Evolutionary conservation across 192 early-diverging fungal genomes (phyloP).

Genomic region (Coemansia sp.): DNA sequence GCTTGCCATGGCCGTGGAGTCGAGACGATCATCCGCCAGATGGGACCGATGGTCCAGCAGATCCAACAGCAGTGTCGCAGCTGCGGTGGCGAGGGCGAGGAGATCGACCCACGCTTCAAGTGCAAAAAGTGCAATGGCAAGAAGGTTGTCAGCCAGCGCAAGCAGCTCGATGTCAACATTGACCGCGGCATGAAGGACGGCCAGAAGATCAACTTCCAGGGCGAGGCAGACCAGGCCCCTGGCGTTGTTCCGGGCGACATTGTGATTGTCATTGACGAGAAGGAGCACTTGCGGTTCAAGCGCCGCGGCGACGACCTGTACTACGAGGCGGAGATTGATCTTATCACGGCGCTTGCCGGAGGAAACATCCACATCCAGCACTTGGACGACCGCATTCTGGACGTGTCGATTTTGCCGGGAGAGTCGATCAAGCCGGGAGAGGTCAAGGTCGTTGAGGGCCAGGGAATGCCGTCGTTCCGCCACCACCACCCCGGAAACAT

Average conservation of each 20-base stretch:
- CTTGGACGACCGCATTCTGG: constrained; percentile 85
- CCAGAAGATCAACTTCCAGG: constrained; percentile 91
- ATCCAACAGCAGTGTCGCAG: constrained; percentile 94
- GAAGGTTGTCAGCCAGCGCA: constrained; percentile 84
- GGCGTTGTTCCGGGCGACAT: constrained; percentile 96
- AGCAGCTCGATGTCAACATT: constrained; percentile 97
- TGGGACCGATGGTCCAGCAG: constrained; percentile 99
- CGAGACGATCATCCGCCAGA: constrained; percentile 84
- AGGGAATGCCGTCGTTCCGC: constrained; percentile 96
- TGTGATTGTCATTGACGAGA: constrained; percentile 95
- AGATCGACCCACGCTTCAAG: constrained; percentile 85
- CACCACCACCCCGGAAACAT: constrained; percentile 88
- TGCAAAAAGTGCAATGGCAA: constrained; percentile 90
- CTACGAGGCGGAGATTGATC: constrained; percentile 90
- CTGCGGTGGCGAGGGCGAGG: constrained; percentile 89
- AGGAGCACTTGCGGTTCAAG: constrained; percentile 89
- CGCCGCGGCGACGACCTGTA: constrained; percentile 91
- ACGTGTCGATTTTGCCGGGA: constrained; percentile 89
- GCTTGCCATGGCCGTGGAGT: constrained; percentile 90
- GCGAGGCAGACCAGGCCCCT: constrained; percentile 96
- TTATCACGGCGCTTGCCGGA: constrained; percentile 93
- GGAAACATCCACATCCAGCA: constrained; percentile 91
- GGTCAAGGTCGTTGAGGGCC: constrained; percentile 78
- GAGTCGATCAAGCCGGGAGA: constrained; percentile 94
- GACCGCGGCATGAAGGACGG: constrained; percentile 98